A percentile compares a stretch with the other conserved stretches of the same genome.
Conservation (phyloP, 2,329 filamentous ascomycete species). For the Clonostachys solani region DNA sequence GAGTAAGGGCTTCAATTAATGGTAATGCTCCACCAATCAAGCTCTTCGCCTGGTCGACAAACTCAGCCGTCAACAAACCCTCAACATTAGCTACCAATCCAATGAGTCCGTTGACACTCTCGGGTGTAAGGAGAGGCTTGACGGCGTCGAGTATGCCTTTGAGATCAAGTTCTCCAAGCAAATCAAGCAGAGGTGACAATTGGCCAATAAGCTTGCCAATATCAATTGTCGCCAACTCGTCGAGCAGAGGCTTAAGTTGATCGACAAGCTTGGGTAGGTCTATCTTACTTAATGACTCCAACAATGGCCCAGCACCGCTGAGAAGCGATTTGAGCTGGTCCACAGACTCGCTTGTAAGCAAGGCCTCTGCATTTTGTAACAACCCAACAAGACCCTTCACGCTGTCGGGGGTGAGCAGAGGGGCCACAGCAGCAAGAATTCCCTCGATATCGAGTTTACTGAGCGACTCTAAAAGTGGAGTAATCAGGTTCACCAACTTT, state of each 20-base stretch:
- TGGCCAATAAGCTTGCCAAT: constrained; percentile 18
- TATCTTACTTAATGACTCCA: constrained; percentile 19
- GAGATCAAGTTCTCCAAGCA: constrained; percentile 22
- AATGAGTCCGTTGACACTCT: constrained; percentile 23
- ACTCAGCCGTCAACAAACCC: constrained; percentile 19
- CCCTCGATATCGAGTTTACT: constrained; percentile 21
- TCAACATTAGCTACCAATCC: constrained; percentile 27
- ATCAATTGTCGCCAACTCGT: constrained; percentile 20
- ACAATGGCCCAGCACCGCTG: constrained; percentile 12
- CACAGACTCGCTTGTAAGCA: constrained; percentile 30
- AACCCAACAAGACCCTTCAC: constrained; percentile 26
- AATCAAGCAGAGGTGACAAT: constrained; percentile 19
- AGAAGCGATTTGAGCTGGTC: constrained; percentile 32
- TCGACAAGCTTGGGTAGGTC: constrained; percentile 17
- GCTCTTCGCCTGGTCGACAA: constrained; percentile 19
- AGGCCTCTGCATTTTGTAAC: constrained; percentile 26
- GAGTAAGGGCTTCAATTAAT: constrained; percentile 24
- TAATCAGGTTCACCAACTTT: constrained; percentile 21
- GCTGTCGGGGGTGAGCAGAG: constrained; percentile 23
- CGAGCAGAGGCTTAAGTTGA: constrained; percentile 20
- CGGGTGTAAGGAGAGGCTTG: constrained; percentile 23
- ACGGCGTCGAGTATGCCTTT: constrained; percentile 23
- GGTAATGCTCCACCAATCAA: constrained; percentile 28
- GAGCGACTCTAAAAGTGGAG: constrained; percentile 24
- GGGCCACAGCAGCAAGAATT: constrained; percentile 16